These are phyloP conservation scores for Macaranga tanarius DNA, from an alignment of 441 rosid genomes.

Conservation along the genomic window DNA sequence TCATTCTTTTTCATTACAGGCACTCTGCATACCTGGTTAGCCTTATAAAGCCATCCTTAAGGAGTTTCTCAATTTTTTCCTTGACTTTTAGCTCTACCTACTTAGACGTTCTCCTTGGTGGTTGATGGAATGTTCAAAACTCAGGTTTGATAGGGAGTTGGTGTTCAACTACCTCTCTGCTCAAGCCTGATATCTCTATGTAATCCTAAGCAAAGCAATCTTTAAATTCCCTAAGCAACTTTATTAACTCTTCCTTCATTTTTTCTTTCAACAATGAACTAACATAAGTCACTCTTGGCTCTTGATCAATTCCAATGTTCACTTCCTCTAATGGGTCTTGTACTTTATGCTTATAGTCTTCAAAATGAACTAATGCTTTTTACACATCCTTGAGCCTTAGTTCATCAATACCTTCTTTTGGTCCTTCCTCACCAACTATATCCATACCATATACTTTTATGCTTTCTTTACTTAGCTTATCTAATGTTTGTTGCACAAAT, in stretches of 20 bases:
- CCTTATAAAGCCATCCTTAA: background rate
- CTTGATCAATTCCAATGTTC: too few relatives aligned
- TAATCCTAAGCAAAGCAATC: background rate
- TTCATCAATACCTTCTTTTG: background rate
- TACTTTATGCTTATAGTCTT: too few relatives aligned
- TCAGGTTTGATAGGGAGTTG: too few relatives aligned
- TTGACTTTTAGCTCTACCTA: background rate
- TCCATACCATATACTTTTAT: too few relatives aligned
- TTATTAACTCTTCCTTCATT: too few relatives aligned
- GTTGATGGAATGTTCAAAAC: background rate
- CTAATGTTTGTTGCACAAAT: background rate
- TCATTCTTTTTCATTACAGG: background rate
- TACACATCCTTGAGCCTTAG: too few relatives aligned
- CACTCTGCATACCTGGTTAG: background rate
- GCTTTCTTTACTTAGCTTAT: background rate
- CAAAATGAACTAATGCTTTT: too few relatives aligned
- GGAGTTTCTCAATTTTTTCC: background rate
- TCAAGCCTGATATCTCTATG: background rate
- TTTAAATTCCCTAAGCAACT: background rate
- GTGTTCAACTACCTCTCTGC: background rate
- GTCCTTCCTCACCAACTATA: background rate
- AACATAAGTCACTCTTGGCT: too few relatives aligned
- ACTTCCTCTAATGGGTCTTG: too few relatives aligned
- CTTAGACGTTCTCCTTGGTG: background rate
- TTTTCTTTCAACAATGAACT: too few relatives aligned